Base-by-base conservation (phyloP, 2,329 filamentous ascomycete species). In the Coniella lustricola region DNA sequence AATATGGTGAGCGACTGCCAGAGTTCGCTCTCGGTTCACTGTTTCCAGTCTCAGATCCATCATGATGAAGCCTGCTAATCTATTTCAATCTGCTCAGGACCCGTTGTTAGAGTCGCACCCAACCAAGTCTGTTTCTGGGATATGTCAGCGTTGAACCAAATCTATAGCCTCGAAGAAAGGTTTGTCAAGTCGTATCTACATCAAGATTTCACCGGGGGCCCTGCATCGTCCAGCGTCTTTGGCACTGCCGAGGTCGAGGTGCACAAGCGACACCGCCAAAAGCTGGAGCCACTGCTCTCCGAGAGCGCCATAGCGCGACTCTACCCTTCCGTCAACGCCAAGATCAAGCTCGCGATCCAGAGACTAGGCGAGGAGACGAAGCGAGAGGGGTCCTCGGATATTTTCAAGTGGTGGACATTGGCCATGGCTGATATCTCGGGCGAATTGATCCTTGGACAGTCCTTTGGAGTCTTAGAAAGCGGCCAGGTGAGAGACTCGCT, bases 361-460 rank as follows among this genome's bases (percentile, higher is more conserved):
- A 63, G 60, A 43, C 77, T 80, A n/a, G 58, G 52, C 0, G 59
- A 68, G 14, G 74, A 79, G 43, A 66, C 69, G 50, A 50, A 61
- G 22, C 39, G 46, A 1, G 58, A 57, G 0, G 66, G 70, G 0
- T 60, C 52, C 0, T 64, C 62, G 0, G 75, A 81, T 52, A 59
- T 79, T 0, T 65, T 68, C 50, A 76, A 77, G 51, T 80, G 76
- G 76, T 74, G 67, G 62, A 59, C 70, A 3, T 76, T 76, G 44
- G 70, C 78, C 65, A 62, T 75, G 0, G 76, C 75, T 0, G 77
- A 81, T 55, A 61, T 77, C 0, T 74, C 79, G 42, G 73, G 69
- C 0, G 67, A 77, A 44, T 58, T 81, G 10, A 70, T 63, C 1
- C 80, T 81, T 56, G 76, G 77, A 0, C 69, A 78, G n/a, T 73